Evolutionary conservation across 768 basidiomycete genomes (phyloP).

Genomic region (Hydnomerulius pinastri): DNA sequence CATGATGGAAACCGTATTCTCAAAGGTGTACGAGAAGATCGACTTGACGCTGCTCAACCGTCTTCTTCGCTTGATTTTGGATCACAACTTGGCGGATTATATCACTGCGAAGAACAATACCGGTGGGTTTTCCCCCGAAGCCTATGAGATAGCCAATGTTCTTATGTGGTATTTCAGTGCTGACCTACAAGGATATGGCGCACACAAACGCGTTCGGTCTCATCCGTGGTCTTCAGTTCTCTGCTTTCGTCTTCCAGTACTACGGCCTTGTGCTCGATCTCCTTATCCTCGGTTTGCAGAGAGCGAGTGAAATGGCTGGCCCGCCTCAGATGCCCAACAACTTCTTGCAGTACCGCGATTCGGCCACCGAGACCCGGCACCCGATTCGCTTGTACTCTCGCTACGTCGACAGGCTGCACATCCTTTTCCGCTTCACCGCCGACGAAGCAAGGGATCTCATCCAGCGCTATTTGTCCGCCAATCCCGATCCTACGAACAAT

Average conservation of each 20-base stretch:
- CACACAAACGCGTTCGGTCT: slow-evolving; percentile 97
- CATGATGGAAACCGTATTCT: slow-evolving; percentile 97
- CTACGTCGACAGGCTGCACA: slow-evolving; percentile 93
- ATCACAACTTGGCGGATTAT: slow-evolving; percentile 98
- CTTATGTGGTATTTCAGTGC: slow-evolving; percentile 46
- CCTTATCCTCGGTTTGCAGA: slow-evolving; percentile 93
- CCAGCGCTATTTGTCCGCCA: slow-evolving; percentile 94
- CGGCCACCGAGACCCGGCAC: slow-evolving; percentile 91
- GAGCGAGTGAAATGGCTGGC: slow-evolving; percentile 98
- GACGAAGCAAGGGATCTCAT: slow-evolving; percentile 98
- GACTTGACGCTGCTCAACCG: slow-evolving; percentile 96
- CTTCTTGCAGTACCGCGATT: slow-evolving; percentile 96
- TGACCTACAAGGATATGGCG: slow-evolving; percentile 98
- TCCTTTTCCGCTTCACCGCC: slow-evolving; percentile 96
- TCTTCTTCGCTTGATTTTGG: slow-evolving; percentile 91
- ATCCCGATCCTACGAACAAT: slow-evolving; percentile 98
- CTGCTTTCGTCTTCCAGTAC: slow-evolving; percentile 98
- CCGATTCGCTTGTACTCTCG: slow-evolving; percentile 98
- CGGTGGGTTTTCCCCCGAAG: slow-evolving; percentile 35
- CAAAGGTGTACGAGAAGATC: slow-evolving; percentile 99
- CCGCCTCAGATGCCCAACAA: slow-evolving; percentile 98
- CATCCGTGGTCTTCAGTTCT: slow-evolving; percentile 97
- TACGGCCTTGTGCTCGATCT: slow-evolving; percentile 95
- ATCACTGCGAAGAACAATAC: slow-evolving; percentile 99
- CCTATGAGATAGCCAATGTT: slow-evolving; percentile 2